Evolutionary conservation across 2,329 filamentous ascomycete genomes (phyloP), one percentile per base, ranked within the genome.

Genomic region (Nannizziopsis arthrosporioides): DNA sequence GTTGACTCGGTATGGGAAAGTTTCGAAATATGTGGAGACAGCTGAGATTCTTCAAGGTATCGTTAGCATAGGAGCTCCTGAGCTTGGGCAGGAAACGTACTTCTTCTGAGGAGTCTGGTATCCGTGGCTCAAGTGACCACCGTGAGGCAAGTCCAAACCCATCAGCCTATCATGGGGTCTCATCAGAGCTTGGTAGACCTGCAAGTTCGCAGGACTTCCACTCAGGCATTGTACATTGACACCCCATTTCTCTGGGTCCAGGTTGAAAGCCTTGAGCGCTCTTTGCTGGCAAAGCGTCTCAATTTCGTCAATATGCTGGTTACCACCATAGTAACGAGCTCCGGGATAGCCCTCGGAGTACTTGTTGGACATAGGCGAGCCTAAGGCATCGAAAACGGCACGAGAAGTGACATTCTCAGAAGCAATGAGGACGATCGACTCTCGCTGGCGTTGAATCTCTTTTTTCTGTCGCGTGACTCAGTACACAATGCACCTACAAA

Each of bases 341-440:
- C 92, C 92, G 58, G 92, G 92, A 70, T 94, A 94, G 57, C 92
- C 92, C 77, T 98, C 92, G 14, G 88, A 95, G 80, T 98, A 98
- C 76, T 98, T 98, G 80, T 98, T 94, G 71, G 85, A 87, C 85
- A 92, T 93, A 68, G 85, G 84, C 51, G 82, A 89, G 63, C 92
- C 92, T 57, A 98, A 81, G 52, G 92, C 92, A 73, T 98, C 89
- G 74, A 94, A 94, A 63, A 98, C 92, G 62, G 92, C 89, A 61
- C 89, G 88, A 54, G 92, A 98, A 51, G 92, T 98, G 72, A 98
- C 89, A 77, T 98, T 98, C 76, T 98, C 92, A 49, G 92, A 96
- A 64, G 92, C 90, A 63, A 98, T 98, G 67, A 98, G 82, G 65
- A 96, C 86, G 71, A 98, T 94, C 61, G 89, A 96, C 77, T 98